These are phyloP conservation scores for Cutaneotrichosporon sp. DNA, from an alignment of 1,284 basidiomycete species.

Conservation along the genomic window DNA sequence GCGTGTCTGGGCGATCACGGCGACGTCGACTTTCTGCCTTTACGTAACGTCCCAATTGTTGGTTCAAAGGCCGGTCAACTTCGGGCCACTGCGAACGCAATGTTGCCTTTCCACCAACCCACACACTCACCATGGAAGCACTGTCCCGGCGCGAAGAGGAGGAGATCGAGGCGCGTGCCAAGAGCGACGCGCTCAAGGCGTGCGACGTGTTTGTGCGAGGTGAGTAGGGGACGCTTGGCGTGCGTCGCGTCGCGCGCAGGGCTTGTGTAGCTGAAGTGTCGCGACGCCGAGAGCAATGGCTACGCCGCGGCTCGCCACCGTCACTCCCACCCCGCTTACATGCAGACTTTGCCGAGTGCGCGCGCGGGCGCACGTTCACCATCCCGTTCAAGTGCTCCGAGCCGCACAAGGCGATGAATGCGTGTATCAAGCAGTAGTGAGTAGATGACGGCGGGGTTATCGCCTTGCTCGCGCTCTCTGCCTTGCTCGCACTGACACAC, in stretches of 20 bases:
- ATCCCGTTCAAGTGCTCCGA: conserved; percentile 75
- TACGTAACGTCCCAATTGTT: background rate
- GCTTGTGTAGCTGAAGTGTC: background rate
- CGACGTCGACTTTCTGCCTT: background rate
- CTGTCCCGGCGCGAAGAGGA: conserved; percentile 85
- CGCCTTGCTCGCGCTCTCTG: too few species aligned
- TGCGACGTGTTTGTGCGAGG: conserved; percentile 74
- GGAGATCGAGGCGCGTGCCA: conserved; percentile 55
- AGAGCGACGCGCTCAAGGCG: conserved; percentile 68
- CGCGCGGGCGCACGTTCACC: conserved; percentile 71
- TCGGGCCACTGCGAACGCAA: background rate
- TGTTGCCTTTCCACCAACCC: background rate
- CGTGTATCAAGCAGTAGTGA: conserved; percentile 75
- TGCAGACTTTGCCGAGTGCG: conserved; percentile 76
- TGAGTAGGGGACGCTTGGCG: conserved; percentile 40
- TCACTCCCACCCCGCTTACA: background rate
- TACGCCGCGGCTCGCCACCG: too few species aligned
- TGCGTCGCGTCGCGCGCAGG: too few species aligned
- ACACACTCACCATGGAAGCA: conserved; percentile 59
- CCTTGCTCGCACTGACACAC: background rate
- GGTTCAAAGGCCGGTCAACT: background rate
- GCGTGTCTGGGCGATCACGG: too few species aligned
- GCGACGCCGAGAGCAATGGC: too few species aligned
- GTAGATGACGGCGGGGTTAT: conserved; percentile 38
- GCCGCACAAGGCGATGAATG: conserved; percentile 65